A percentile compares a stretch with the other conserved stretches of the same genome.
Conservation (phyloP, 371 early-diverging fungal species). For the Saksenaea vasiformis region DNA sequence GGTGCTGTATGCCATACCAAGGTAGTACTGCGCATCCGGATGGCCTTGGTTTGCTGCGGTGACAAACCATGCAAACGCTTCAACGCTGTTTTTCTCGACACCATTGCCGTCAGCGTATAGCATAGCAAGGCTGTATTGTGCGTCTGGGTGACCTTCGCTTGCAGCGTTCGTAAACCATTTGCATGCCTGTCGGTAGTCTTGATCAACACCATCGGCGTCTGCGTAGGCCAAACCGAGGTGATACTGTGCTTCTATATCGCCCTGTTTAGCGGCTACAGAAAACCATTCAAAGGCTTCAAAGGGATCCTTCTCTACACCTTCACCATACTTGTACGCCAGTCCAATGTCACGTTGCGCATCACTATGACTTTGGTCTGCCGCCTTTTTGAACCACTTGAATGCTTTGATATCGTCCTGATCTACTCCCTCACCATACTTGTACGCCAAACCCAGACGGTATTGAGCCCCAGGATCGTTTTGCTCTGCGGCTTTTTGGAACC, state of each 20-base stretch:
- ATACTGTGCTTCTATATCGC: slow-evolving; percentile 71
- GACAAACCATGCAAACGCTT: slow-evolving; percentile 77
- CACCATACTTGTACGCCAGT: slow-evolving; percentile 88
- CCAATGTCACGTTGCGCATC: slow-evolving; percentile 84
- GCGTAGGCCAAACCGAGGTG: slow-evolving; percentile 83
- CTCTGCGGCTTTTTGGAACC: no score
- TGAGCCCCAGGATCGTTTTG: slow-evolving; percentile 27
- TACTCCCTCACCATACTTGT: slow-evolving; percentile 80
- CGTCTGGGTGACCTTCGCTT: slow-evolving; percentile 72
- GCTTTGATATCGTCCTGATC: slow-evolving; percentile 62
- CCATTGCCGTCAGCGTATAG: slow-evolving; percentile 80
- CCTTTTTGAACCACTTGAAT: slow-evolving; percentile 64
- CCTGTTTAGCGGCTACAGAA: slow-evolving; percentile 63
- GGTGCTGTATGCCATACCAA: slow-evolving; percentile 85
- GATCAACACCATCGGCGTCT: slow-evolving; percentile 70
- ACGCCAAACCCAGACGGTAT: slow-evolving; percentile 86
- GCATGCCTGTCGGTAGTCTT: slow-evolving; percentile 63
- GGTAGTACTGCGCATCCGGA: slow-evolving; percentile 85
- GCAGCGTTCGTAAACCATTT: slow-evolving; percentile 70
- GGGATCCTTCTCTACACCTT: slow-evolving; percentile 70
- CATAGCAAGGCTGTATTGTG: slow-evolving; percentile 84
- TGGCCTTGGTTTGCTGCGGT: slow-evolving; percentile 88
- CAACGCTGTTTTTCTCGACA: slow-evolving; percentile 59
- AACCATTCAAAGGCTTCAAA: slow-evolving; percentile 75
- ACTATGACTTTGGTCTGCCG: slow-evolving; percentile 77